Evolutionary conservation across 495 filamentous ascomycete species (phyloP).

Genomic region (Hypoxylon crocopeplum): DNA sequence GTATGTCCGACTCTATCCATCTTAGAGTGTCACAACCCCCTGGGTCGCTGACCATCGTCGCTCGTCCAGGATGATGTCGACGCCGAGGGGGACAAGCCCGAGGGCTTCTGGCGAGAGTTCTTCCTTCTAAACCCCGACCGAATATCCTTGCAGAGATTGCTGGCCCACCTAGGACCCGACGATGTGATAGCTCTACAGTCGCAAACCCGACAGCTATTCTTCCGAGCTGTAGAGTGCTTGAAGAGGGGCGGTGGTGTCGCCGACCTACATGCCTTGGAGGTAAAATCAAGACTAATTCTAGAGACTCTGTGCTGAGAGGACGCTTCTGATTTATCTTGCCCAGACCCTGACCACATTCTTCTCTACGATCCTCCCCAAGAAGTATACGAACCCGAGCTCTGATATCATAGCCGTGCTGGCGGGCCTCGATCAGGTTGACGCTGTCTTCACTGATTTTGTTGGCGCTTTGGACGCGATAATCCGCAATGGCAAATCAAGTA

Average conservation of each 20-base stretch:
- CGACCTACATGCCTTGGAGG: constrained; percentile 87
- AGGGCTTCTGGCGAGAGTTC: constrained; percentile 97
- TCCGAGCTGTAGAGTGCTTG: constrained; percentile 71
- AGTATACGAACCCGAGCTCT: constrained; percentile 93
- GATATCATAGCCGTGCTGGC: constrained; percentile 91
- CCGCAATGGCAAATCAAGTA: constrained; percentile 75
- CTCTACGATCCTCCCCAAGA: constrained; percentile 78
- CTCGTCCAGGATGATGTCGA: constrained; percentile 59
- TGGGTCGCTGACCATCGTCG: constrained; percentile 15
- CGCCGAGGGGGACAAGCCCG: constrained; percentile 66
- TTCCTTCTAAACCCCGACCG: constrained; percentile 86
- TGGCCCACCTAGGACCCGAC: constrained; percentile 71
- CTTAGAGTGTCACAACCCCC: not conserved
- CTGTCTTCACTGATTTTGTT: constrained; percentile 87
- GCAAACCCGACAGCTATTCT: constrained; percentile 81
- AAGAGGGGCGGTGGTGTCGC: constrained; percentile 66
- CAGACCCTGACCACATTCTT: constrained; percentile 93
- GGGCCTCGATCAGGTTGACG: constrained; percentile 86
- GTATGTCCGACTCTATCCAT: constrained; percentile 26
- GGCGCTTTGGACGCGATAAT: constrained; percentile 80
- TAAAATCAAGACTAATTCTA: constrained; percentile 44
- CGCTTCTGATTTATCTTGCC: constrained; percentile 13
- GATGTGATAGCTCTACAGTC: constrained; percentile 76
- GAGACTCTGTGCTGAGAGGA: not conserved
- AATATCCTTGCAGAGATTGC: constrained; percentile 65